A percentile compares a stretch with the other conserved stretches of the same genome.
Conservation (phyloP, 2,329 filamentous ascomycete genomes). For the Sporothrix globosa region DNA sequence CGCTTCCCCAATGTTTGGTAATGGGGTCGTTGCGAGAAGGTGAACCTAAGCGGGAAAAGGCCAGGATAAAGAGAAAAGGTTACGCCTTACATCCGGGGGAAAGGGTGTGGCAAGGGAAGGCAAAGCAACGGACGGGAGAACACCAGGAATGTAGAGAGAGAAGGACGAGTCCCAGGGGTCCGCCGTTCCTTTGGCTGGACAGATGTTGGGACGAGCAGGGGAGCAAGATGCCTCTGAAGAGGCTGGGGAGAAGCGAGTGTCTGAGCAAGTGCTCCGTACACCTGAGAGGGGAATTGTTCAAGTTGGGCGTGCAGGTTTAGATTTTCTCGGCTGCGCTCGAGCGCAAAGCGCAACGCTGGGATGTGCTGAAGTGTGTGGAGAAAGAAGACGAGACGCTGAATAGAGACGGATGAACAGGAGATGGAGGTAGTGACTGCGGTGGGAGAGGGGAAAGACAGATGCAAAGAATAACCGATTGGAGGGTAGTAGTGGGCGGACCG, state of each 20-base stretch:
- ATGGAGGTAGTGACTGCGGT: not conserved
- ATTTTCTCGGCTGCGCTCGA: conserved; percentile 5
- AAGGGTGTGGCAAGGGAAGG: conserved; percentile 14
- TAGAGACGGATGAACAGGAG: not conserved
- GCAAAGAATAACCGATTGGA: not conserved
- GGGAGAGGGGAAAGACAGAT: not conserved
- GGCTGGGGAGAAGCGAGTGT: conserved; percentile 11
- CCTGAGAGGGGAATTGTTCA: conserved; percentile 12
- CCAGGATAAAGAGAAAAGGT: conserved; percentile 21
- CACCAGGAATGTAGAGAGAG: conserved; percentile 7
- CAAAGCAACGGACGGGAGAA: conserved; percentile 10
- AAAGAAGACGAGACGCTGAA: not conserved
- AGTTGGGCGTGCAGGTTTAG: not conserved
- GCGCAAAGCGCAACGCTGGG: not conserved
- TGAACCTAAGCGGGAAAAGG: conserved; percentile 1
- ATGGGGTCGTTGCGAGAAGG: conserved; percentile 17
- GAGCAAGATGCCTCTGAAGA: conserved; percentile 4
- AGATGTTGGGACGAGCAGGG: conserved; percentile 9
- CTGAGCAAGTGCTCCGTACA: not conserved
- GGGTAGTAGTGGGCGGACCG: not conserved
- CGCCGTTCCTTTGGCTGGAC: not conserved
- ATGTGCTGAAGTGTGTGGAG: conserved; percentile 8
- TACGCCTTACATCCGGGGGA: conserved; percentile 25
- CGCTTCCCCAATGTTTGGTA: conserved; percentile 30
- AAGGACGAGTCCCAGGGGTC: not conserved